Percentiles rank a stretch among this genome's conserved stretches.
Conservation (phyloP, 768 basidiomycete genomes). For the Auriculariales sp. region DNA sequence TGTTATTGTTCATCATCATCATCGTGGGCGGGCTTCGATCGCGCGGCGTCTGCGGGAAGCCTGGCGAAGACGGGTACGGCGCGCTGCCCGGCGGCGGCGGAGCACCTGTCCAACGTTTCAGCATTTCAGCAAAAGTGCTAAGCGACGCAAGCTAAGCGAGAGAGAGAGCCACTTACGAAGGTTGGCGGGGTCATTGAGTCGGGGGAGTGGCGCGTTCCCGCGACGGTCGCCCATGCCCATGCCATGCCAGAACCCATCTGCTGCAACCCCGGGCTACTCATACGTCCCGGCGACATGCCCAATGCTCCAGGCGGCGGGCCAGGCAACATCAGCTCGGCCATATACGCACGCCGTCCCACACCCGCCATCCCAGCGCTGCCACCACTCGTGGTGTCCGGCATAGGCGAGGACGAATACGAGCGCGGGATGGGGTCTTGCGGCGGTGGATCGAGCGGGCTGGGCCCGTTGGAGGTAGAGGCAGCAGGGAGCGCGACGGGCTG, state of each 20-base stretch:
- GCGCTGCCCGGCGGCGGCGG: conserved; percentile 32
- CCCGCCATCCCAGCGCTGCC: conserved; percentile 24
- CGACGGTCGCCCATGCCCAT: conserved; percentile 15
- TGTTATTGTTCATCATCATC: too few species aligned
- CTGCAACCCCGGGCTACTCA: too few species aligned
- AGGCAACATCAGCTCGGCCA: conserved; percentile 14
- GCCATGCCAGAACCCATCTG: too few species aligned
- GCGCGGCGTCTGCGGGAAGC: conserved; percentile 12
- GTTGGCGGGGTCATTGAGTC: conserved; percentile 30
- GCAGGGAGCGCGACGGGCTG: conserved; percentile 2
- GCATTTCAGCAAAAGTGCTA: conserved; percentile 13
- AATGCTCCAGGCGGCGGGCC: conserved; percentile 4
- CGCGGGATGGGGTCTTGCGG: not conserved
- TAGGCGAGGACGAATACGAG: not conserved
- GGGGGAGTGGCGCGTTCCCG: conserved; percentile 25
- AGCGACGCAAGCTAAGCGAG: not conserved
- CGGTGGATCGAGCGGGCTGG: not conserved
- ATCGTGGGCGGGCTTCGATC: too few species aligned
- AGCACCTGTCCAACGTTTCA: conserved; percentile 19
- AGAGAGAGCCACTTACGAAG: conserved; percentile 8
- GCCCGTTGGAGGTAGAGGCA: not conserved
- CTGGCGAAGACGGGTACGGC: conserved; percentile 29
- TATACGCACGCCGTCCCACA: conserved; percentile 23
- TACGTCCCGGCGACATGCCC: too few species aligned
- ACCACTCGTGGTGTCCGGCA: conserved; percentile 11